phyloP scores from a whole-genome alignment of 257 asterid species.

The Nicotiana benthamiana region DNA sequence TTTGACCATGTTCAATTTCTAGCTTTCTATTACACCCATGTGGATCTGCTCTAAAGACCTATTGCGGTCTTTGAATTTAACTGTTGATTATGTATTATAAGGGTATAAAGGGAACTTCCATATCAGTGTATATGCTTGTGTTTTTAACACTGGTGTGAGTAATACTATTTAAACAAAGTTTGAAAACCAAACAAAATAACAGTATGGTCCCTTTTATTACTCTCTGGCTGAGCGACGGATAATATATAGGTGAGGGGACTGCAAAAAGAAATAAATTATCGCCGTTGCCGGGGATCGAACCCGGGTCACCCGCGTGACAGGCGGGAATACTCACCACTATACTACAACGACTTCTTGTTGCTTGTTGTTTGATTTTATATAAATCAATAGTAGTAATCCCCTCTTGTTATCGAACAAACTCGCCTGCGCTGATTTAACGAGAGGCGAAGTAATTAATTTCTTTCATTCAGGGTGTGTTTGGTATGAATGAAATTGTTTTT shows the following conservation, averaged over 20 bases:
- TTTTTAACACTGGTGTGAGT: too few species aligned
- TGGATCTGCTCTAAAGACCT: slow-evolving; percentile 29
- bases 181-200: neutral
- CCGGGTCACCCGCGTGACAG: slow-evolving; percentile 92
- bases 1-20: slow-evolving; percentile 38
- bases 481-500: too few species aligned
- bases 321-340: neutral
- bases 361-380: too few species aligned
- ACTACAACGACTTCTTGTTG: neutral
- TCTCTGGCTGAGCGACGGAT: neutral
- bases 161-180: neutral
- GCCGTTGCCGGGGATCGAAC: slow-evolving; percentile 99
- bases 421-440: too few species aligned
- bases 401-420: too few species aligned
- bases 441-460: too few species aligned
- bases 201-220: neutral
- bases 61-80: slow-evolving; percentile 29
- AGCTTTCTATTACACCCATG: slow-evolving; percentile 29
- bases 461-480: too few species aligned
- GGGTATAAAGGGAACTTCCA: neutral
- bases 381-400: too few species aligned
- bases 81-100: neutral
- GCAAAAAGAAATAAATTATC: neutral
- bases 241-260: neutral
- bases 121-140: too few species aligned